Base-by-base conservation (phyloP, 1,284 basidiomycete species). In the Leccinum pachyderme region DNA sequence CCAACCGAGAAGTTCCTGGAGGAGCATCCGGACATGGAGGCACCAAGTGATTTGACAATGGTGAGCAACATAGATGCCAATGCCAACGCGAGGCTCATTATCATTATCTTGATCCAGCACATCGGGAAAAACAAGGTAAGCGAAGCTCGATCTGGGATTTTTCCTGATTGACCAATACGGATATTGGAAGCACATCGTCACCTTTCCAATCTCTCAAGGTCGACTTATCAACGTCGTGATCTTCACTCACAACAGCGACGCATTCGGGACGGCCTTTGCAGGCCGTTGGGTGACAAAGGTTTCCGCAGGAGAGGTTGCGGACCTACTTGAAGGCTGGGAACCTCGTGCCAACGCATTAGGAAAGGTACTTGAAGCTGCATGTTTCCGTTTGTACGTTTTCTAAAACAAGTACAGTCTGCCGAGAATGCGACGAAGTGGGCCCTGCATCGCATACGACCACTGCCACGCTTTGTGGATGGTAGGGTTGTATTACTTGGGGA, bases 111-210 rank as follows among this genome's bases (percentile, higher is more conserved):
- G 37, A 45, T 46, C 13, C 52, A 81, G 78, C 76, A 78, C 55
- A 61, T 75, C 7, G 78, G 77, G 25, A 76, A 72, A 53, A 63
- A 75, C 50, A 73, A 74, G 51, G 79, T 79, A 41, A 44, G 77
- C 75, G 4, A 2, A 0, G 27, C 4, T 35, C 35, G 61, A 28
- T 11, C 37, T 28, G 0, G 12, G 15, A n/a, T 1, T n/a, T n/a
- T 46, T 37, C 7, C 44, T 28, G 27, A 28, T 0, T 28, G 25
- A 46, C 27, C 2, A 46, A 46, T n/a, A 7, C 24, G 18, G 13
- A 15, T 5, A 6, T 25, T 7, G 8, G 12, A 12, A 46, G 27
- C 44, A 28, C 4, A 46, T 27, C 4, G 24, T 46, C 5, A 29
- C 44, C 3, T 46, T 46, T 8, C 27, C 24, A 18, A 46, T 46